phyloP scores from a whole-genome alignment of 441 rosid genomes.

The Pelargonium cotyledonis region DNA sequence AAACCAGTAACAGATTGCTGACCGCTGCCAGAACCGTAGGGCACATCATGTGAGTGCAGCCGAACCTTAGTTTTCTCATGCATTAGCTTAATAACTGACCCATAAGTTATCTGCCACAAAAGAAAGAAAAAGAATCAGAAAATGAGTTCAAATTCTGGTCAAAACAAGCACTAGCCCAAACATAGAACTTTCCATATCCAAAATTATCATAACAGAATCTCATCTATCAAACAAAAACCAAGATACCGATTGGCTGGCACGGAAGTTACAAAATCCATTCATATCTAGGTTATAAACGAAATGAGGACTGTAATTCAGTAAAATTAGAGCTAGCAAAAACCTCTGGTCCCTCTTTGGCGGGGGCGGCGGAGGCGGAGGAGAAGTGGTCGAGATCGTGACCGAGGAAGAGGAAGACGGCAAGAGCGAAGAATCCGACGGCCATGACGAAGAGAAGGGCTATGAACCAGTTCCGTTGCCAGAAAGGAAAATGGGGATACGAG shows the following conservation, averaged over 20 bases:
- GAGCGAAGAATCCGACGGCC: slow-evolving; percentile 25
- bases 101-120: slow-evolving; percentile 63
- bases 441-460: slow-evolving; percentile 27
- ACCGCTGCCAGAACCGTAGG: slow-evolving; percentile 95
- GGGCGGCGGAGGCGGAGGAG: slow-evolving; percentile 42
- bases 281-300: no score
- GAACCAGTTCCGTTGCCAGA: slow-evolving; percentile 90
- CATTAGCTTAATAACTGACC: slow-evolving; percentile 77
- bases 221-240: no score
- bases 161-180: no score
- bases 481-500: slow-evolving; percentile 33
- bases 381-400: slow-evolving; percentile 37
- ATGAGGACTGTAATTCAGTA: neutral
- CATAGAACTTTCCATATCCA: no score
- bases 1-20: slow-evolving; percentile 96
- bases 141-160: no score
- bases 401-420: slow-evolving; percentile 40
- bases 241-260: no score
- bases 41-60: slow-evolving; percentile 94
- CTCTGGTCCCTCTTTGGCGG: slow-evolving; percentile 55
- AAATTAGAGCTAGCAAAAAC: slow-evolving; percentile 21
- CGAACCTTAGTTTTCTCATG: slow-evolving; percentile 78
- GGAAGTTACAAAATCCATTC: no score
- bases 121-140: neutral
- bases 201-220: no score